Base-by-base conservation (phyloP, 306 rosid species). In the Fragaria ananassa region DNA sequence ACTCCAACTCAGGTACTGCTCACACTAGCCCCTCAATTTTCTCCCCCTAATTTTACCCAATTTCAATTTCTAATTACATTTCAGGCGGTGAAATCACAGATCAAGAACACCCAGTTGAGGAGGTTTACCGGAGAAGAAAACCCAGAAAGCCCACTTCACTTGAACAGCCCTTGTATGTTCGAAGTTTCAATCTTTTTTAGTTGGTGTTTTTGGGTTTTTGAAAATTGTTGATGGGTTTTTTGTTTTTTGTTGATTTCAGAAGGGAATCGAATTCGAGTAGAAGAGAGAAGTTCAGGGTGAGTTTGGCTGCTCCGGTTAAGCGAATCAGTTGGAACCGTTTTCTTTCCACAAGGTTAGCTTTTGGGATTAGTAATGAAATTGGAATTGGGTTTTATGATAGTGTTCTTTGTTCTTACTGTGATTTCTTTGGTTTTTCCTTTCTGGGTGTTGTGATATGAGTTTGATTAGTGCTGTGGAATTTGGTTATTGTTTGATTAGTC, bases 241-340 rank as follows among this genome's bases (percentile, higher is more conserved):
- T 2, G 0, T 27, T 5, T 75, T 37, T 62, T 18, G n/a, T 73
- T 76, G 14, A 17, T 42, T 73, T 45, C 82, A 91, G 96, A 65
- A 82, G 70, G 29, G 69, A 63, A 3, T 4, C 83, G 46, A 75
- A 79, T 75, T 56, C 79, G 3, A 58, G 35, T 58, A 76, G 76
- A 8, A 78, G 51, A 44, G 72, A 31, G 46, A 81, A 69, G 42
- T 76, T 31, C 62, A 86, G 96, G 69, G 81, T 58, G 37, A 90
- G 93, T 81, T 78, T 95, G 68, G 96, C 76, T 34, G 79, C 27
- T 15, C 92, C 42, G 8, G 75, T 25, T 65, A 89, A 89, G 70
- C 81, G 97, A 78, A 86, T 89, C 69, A 92, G 97, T 85, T 95
- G 99, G 97, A 92, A 83, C 46, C 96, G 98, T 23, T 76, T 91